These are phyloP conservation scores for Histomonas meleagridis DNA, from an alignment of 208 protist species.

Conservation along the genomic window DNA sequence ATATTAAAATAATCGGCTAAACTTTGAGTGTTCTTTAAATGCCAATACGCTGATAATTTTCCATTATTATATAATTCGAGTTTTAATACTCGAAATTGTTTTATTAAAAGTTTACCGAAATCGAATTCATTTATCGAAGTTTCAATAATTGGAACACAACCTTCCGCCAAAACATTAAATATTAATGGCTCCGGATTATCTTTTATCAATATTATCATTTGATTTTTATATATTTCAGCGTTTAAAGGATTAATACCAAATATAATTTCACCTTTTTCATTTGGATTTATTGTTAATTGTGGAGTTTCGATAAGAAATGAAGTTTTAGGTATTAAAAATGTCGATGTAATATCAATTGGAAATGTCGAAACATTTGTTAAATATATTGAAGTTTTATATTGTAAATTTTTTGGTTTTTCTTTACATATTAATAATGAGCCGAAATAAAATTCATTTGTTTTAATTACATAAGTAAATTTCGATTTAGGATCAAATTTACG, in stretches of 20 bases:
- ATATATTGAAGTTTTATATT: too few relatives aligned
- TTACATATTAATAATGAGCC: not conserved
- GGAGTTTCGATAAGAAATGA: not conserved
- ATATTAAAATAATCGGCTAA: not conserved
- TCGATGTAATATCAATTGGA: too few relatives aligned
- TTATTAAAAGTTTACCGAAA: not conserved
- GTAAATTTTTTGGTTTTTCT: not conserved
- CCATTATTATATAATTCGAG: not conserved
- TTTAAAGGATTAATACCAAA: not conserved
- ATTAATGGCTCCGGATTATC: not conserved
- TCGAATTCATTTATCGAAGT: not conserved
- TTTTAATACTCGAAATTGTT: not conserved
- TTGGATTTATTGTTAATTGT: not conserved
- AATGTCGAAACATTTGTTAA: too few relatives aligned
- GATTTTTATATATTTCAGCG: not conserved
- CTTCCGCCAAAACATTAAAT: not conserved
- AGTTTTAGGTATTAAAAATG: too few relatives aligned
- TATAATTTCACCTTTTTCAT: not conserved
- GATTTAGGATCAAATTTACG: too few relatives aligned
- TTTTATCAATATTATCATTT: not conserved
- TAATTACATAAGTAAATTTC: not conserved
- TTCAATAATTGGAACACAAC: not conserved
- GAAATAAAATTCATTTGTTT: not conserved
- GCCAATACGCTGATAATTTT: not conserved
- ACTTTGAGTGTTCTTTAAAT: not conserved